Evolutionary conservation across 2,329 filamentous ascomycete genomes (phyloP).

Genomic region (Paecilomyces formosus): DNA sequence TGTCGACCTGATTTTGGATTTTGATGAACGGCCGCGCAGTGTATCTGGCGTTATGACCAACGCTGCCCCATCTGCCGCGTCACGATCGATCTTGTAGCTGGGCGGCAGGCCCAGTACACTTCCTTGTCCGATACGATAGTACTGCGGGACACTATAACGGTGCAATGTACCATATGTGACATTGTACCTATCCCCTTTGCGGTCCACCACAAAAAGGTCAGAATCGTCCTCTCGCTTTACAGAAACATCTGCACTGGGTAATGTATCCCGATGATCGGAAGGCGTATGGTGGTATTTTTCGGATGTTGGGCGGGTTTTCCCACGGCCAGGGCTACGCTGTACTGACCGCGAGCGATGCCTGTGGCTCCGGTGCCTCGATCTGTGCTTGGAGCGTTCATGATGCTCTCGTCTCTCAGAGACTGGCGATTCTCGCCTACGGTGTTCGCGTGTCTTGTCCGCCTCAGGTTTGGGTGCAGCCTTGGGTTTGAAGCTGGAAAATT

Average conservation of each 20-base stretch:
- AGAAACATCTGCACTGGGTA: slow-evolving; percentile 3
- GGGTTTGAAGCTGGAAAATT: slow-evolving; percentile 67
- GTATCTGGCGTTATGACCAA: slow-evolving; percentile 27
- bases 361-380: slow-evolving; percentile 15
- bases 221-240: slow-evolving; percentile 12
- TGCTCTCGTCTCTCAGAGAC: slow-evolving; percentile 5
- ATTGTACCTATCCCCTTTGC: slow-evolving; percentile 68
- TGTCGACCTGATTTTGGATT: slow-evolving; percentile 37
- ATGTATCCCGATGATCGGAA: slow-evolving; percentile 3
- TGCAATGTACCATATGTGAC: slow-evolving; percentile 67
- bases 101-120: slow-evolving; percentile 59
- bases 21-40: slow-evolving; percentile 36
- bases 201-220: slow-evolving; percentile 57
- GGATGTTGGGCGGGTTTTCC: slow-evolving; percentile 6
- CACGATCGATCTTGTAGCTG: slow-evolving; percentile 59
- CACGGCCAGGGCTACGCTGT: slow-evolving; percentile 10
- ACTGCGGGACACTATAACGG: slow-evolving; percentile 62
- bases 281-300: slow-evolving; percentile 6
- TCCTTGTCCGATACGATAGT: slow-evolving; percentile 62
- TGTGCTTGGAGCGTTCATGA: slow-evolving; percentile 16
- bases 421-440: slow-evolving; percentile 11
- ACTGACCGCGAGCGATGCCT: slow-evolving; percentile 16
- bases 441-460: slow-evolving; percentile 13
- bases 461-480: slow-evolving; percentile 24
- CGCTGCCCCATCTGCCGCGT: slow-evolving; percentile 38